These are phyloP conservation scores for Ilyonectria destructans DNA, from an alignment of 2,329 filamentous ascomycete species.

Conservation along the genomic window DNA sequence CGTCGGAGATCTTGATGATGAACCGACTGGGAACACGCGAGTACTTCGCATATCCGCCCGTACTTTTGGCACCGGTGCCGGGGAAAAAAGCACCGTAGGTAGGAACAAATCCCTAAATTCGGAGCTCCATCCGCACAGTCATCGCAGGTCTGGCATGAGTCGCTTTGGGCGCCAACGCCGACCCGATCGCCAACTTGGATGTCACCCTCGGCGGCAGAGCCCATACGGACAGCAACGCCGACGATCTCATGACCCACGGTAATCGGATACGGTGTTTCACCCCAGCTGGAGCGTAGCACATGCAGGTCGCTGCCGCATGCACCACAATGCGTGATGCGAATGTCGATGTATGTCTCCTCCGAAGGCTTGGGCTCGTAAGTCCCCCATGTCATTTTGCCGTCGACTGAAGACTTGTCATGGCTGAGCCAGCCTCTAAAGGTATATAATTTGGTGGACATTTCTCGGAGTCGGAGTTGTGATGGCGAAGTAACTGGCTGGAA, in stretches of 20 bases:
- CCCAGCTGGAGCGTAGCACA: slow-evolving; percentile 69
- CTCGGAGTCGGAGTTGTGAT: no score
- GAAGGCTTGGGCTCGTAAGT: slow-evolving; percentile 74
- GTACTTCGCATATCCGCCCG: slow-evolving; percentile 65
- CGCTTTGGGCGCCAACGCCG: slow-evolving; percentile 74
- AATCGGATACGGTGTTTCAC: slow-evolving; percentile 60
- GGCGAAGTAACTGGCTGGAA: no score
- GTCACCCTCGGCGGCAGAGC: slow-evolving; percentile 59
- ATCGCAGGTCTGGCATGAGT: slow-evolving; percentile 66
- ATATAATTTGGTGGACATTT: no score
- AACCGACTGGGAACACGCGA: slow-evolving; percentile 61
- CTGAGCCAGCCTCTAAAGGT: no score
- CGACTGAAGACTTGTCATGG: slow-evolving; percentile 55
- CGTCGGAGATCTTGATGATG: slow-evolving; percentile 62
- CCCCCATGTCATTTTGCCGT: slow-evolving; percentile 69
- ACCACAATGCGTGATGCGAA: slow-evolving; percentile 76
- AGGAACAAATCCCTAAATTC: slow-evolving; percentile 59
- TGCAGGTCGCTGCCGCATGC: slow-evolving; percentile 76
- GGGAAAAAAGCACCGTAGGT: slow-evolving; percentile 70
- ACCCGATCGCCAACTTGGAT: slow-evolving; percentile 76
- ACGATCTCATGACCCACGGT: slow-evolving; percentile 78
- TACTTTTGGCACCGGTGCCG: slow-evolving; percentile 58
- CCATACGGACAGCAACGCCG: slow-evolving; percentile 70
- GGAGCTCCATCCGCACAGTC: slow-evolving; percentile 60
- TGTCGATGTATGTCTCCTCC: slow-evolving; percentile 76